Evolutionary conservation across 345 rosid species (phyloP), one percentile per base, ranked within the genome.

Genomic region (Populus davidiana): DNA sequence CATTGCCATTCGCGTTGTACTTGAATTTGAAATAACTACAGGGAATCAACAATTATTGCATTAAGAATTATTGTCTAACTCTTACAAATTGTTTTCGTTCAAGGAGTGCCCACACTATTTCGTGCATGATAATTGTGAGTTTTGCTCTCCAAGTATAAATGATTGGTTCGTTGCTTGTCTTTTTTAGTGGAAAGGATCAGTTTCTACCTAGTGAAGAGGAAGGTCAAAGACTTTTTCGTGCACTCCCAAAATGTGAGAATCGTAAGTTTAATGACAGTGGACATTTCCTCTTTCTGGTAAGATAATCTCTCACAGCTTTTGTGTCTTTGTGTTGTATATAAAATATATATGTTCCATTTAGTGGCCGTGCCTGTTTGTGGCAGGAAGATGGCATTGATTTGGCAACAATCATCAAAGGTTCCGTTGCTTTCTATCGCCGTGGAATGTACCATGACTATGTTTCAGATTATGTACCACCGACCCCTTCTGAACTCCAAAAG

Each of bases 261-360:
- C 93, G 95, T 61, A 79, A 38, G 13, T 92, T 89, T 74, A 74
- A 77, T 50, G 88, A 86, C 72, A 85, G 75, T 72, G 91, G 93
- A n/a, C 98, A 92, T 86, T 91, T 86, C 75, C 88, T 91, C 44
- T 86, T 92, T 84, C 81, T 91, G 95, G 97, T 92, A 83, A 70
- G 81, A 59, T 77, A 35, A 56, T 81, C 44, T 50, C 74, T 16
- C 70, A 63, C 66, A 21, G 27, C 12, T 43, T 41, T 69, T 47
- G 18, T 14, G 5, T 14, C 5, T 12, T 16, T 3, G 17, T 14
- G 50, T 4, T 47, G 50, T 18, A 14, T 47, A 14, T 47, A 47
- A 47, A 47, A 47, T 13, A 47, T 47, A 47, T 14, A 47, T 47
- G 50, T 47, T 47, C 13, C 17, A 47, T 47, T 47, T 74, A 9